These are phyloP conservation scores for Cyclocybe aegerita DNA, from an alignment of 768 basidiomycete genomes.

Conservation along the genomic window DNA sequence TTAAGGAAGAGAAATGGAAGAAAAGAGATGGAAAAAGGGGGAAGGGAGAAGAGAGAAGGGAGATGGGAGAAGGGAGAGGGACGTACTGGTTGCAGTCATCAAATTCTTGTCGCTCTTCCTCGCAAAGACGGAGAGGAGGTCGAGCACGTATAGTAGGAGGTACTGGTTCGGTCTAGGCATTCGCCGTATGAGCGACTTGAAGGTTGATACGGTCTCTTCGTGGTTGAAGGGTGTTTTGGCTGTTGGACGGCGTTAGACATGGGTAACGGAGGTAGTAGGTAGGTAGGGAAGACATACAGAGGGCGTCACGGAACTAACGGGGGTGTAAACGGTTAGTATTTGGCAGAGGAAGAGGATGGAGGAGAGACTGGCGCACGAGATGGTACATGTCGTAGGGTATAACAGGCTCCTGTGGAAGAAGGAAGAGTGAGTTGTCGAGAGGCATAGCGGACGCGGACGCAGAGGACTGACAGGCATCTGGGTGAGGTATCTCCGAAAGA, in stretches of 20 bases:
- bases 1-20: no score
- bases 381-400: constrained; percentile 91
- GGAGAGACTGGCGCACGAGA: constrained; percentile 50
- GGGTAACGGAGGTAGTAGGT: not conserved
- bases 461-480: constrained; percentile 83
- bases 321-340: constrained; percentile 1
- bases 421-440: constrained; percentile 3
- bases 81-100: constrained; percentile 93
- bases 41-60: not conserved
- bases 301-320: constrained; percentile 71
- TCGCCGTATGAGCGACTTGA: constrained; percentile 79
- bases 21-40: no score
- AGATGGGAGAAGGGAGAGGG: not conserved
- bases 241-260: constrained; percentile 27
- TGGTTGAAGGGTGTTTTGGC: constrained; percentile 69
- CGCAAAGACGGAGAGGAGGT: constrained; percentile 93
- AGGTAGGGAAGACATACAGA: constrained; percentile 43
- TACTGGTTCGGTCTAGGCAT: constrained; percentile 92
- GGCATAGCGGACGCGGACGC: constrained; percentile 3
- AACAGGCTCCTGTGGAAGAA: constrained; percentile 74
- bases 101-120: constrained; percentile 89
- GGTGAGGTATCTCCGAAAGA: constrained; percentile 93
- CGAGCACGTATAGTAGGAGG: constrained; percentile 95
- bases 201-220: constrained; percentile 73
- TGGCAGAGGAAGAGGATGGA: constrained; percentile 11